Evolutionary conservation across 2,329 filamentous ascomycete species (phyloP).

Genomic region (Sporothrix humicola): DNA sequence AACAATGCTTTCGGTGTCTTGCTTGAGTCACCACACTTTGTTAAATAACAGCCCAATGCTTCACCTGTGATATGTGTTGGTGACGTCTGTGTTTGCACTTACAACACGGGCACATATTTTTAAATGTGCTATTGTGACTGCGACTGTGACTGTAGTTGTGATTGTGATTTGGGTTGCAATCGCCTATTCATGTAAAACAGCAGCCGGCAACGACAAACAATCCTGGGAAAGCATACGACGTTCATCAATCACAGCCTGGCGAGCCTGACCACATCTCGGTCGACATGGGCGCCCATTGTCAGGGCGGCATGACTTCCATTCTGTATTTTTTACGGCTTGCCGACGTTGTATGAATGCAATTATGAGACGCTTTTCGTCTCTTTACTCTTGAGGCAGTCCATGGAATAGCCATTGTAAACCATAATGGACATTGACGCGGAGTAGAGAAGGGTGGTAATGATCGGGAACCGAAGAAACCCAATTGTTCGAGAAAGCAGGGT

Average conservation of each 20-base stretch:
- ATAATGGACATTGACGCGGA: background rate
- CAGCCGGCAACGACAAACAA: background rate
- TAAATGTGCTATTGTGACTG: background rate
- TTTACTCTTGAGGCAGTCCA: background rate
- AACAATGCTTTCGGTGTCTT: no score
- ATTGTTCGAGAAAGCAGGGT: background rate
- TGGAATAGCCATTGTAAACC: background rate
- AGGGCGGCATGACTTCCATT: no score
- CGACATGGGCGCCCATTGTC: background rate
- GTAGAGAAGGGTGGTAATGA: background rate
- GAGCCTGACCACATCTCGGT: background rate
- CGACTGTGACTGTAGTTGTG: background rate
- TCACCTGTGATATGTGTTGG: background rate
- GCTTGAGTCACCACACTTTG: no score
- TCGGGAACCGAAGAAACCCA: background rate
- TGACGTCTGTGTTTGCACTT: background rate
- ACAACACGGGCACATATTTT: background rate
- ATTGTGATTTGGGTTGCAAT: constrained; percentile 13
- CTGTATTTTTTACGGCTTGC: background rate
- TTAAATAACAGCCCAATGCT: background rate
- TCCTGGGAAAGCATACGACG: background rate
- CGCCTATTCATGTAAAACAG: background rate
- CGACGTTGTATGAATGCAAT: constrained; percentile 16
- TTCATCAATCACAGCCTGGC: background rate
- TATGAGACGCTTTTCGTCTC: background rate